Conservation (phyloP, 768 basidiomycete species). For the Gloeopeniophorella convolvens region DNA sequence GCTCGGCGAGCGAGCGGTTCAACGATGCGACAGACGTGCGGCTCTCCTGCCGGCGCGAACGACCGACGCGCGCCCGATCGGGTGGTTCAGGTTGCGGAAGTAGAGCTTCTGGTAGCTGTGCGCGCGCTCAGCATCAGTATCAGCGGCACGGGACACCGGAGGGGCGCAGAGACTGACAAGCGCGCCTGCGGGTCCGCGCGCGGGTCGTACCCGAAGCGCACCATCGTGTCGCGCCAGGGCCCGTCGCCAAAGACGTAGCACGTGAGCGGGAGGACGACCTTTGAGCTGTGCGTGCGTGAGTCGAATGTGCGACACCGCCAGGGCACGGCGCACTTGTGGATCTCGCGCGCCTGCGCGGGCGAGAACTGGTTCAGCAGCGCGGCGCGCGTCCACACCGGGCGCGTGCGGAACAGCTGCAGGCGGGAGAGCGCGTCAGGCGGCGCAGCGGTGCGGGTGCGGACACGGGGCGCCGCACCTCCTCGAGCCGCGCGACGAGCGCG, state of each 20-base stretch:
- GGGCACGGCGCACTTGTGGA: conserved; percentile 55
- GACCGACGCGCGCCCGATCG: conserved; percentile 72
- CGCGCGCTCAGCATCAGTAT: background rate
- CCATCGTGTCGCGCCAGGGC: conserved; percentile 86
- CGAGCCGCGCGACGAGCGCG: conserved; percentile 46
- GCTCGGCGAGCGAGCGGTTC: conserved; percentile 34
- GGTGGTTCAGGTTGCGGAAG: conserved; percentile 83
- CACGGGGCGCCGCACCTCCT: conserved; percentile 36
- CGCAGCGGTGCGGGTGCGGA: background rate
- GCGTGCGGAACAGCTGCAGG: conserved; percentile 55
- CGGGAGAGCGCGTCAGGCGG: background rate
- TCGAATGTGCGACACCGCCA: background rate
- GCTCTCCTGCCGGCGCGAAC: conserved; percentile 58
- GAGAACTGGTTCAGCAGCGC: conserved; percentile 81
- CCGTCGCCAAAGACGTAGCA: conserved; percentile 92
- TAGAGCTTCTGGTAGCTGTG: conserved; percentile 88
- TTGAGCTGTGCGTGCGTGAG: conserved; percentile 48
- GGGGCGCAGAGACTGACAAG: conserved; percentile 47
- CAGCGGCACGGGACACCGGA: background rate
- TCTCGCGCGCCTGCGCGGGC: conserved; percentile 56
- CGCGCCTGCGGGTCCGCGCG: conserved; percentile 63
- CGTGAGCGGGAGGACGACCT: conserved; percentile 69
- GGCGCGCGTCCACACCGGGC: conserved; percentile 87
- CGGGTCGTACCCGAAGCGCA: conserved; percentile 88
- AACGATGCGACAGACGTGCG: conserved; percentile 21